Evolutionary conservation across 352 stramenopile species (phyloP), one percentile per base, ranked within the genome.

Genomic region (Aphanomyces euteiches): DNA sequence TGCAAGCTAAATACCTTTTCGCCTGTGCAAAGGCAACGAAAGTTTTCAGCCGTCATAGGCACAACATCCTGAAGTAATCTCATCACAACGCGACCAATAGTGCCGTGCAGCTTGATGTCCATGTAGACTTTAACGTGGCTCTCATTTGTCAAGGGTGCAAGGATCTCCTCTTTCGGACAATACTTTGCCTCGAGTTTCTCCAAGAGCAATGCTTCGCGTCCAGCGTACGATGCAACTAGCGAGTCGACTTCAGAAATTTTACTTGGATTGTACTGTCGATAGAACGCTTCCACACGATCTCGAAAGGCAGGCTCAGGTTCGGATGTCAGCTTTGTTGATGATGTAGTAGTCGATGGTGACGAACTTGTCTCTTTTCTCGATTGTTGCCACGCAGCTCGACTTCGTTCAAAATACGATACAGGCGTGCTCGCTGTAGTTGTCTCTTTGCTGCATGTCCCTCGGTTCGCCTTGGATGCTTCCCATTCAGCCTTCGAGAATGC

Each of bases 181-280:
- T 67, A 67, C 28, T 67, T 67, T 6, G 59, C 59, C 12, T 50
- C 39, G 6, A 67, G 59, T 34, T 67, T 67, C 34, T 56, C 59
- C 39, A 67, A 67, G n/a, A 67, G 41, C 5, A 43, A 19, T 2
- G 7, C 41, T 36, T 67, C 59, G 12, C 59, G 59, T n/a, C 59
- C 59, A 6, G 41, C 17, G 34, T 67, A 54, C 43, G 39, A 56
- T 13, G 19, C 19, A 10, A 67, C 59, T 1, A 67, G 39, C 15
- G 17, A 40, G 43, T 87, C 78, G 36, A 89, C 64, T 58, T 87
- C 81, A 0, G 72, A 57, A 0, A 89, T 67, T 47, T 87, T 87
- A 10, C 58, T 74, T 3, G 81, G 78, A 66, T 89, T 89, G 7
- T 75, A 72, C n/a, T 81, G 74, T n/a, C 75, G 76, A 47, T 89